A percentile compares a stretch with the other conserved stretches of the same genome.
Conservation (phyloP, 2,329 filamentous ascomycete species). For the Paecilomyces variotii region DNA sequence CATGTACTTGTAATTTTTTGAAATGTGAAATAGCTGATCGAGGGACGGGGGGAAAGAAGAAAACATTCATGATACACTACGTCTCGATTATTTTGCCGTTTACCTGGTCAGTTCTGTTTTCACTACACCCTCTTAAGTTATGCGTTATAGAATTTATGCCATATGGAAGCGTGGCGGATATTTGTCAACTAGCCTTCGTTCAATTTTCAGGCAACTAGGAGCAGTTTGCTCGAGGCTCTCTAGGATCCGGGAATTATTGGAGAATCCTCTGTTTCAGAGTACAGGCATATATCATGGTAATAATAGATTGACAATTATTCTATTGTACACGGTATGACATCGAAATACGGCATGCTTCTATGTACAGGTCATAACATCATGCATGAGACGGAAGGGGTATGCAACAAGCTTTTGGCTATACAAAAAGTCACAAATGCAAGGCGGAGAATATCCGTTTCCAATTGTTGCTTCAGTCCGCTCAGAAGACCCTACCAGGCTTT, state of each 20-base stretch:
- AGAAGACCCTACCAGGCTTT: constrained; percentile 28
- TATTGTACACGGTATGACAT: not conserved
- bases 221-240: not conserved
- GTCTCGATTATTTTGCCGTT: not conserved
- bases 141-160: not conserved
- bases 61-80: not conserved
- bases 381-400: not conserved
- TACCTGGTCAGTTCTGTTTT: not conserved
- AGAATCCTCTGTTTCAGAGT: not conserved
- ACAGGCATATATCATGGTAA: not conserved
- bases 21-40: not conserved
- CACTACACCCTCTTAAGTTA: not conserved
- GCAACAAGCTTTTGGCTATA: not conserved
- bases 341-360: not conserved
- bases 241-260: too few species aligned
- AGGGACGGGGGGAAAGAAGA: not conserved
- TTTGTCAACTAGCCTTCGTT: not conserved
- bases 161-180: not conserved
- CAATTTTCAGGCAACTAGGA: not conserved
- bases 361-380: not conserved
- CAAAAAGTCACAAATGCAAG: not conserved
- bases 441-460: not conserved
- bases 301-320: too few species aligned
- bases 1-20: not conserved
- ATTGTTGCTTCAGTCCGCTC: not conserved